A percentile compares a stretch with the other conserved stretches of the same genome.
These are phyloP conservation scores for Blastocystis sp. DNA, from an alignment of 352 stramenopile genomes.

Conservation along the genomic window DNA sequence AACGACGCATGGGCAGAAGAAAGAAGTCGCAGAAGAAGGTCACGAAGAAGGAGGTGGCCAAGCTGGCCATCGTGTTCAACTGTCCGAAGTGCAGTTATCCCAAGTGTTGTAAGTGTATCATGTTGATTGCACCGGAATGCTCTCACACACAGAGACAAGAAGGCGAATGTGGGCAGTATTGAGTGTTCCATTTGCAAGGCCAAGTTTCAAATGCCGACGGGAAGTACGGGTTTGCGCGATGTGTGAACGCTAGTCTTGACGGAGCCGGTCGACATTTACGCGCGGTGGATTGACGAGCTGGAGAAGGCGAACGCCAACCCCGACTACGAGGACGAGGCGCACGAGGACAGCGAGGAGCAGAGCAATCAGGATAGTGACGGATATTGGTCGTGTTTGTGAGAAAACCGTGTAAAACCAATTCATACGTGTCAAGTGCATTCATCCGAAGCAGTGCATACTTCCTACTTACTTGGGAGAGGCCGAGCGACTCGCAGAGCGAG, in stretches of 20 bases:
- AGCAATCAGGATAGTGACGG: slow-evolving; percentile 18
- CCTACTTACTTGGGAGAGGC: neutral
- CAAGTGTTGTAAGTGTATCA: slow-evolving; percentile 73
- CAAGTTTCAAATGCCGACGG: slow-evolving; percentile 44
- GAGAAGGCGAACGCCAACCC: slow-evolving; percentile 28
- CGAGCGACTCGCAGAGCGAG: slow-evolving; percentile 22
- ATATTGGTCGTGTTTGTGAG: slow-evolving; percentile 12
- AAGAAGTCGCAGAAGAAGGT: slow-evolving; percentile 74
- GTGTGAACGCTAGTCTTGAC: slow-evolving; percentile 23
- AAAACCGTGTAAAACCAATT: slow-evolving; percentile 1
- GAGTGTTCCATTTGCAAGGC: slow-evolving; percentile 68
- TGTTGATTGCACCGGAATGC: neutral
- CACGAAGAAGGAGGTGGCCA: slow-evolving; percentile 55
- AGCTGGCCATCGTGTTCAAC: slow-evolving; percentile 71
- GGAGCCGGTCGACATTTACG: slow-evolving; percentile 56
- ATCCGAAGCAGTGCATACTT: neutral
- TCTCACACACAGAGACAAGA: slow-evolving; percentile 52
- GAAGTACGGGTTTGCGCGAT: slow-evolving; percentile 4
- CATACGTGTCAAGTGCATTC: neutral
- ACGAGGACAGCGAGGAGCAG: neutral
- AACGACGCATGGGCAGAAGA: slow-evolving; percentile 75
- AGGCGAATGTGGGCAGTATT: slow-evolving; percentile 40
- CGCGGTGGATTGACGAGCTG: slow-evolving; percentile 48
- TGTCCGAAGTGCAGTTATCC: slow-evolving; percentile 73
- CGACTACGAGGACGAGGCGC: neutral